Conservation (phyloP, 2,329 filamentous ascomycete genomes). For the Colletotrichum sublineola region DNA sequence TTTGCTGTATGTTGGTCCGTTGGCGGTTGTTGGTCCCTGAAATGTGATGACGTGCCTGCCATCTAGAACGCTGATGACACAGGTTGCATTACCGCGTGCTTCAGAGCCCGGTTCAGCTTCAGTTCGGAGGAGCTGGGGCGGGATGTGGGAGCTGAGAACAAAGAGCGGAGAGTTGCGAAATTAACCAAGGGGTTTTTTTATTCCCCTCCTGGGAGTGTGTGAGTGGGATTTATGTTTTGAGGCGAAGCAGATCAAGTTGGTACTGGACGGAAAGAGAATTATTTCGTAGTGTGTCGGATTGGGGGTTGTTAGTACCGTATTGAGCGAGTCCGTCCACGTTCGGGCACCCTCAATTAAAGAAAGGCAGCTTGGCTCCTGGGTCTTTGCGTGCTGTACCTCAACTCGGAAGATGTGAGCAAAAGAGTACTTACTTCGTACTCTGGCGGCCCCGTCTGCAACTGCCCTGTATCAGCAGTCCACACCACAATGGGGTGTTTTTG, state of each 20-base stretch:
- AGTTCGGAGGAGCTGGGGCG: conserved; percentile 8
- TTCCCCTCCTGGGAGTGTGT: conserved; percentile 11
- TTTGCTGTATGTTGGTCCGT: conserved; percentile 20
- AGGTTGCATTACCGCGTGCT: conserved; percentile 36
- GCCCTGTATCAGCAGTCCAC: conserved; percentile 25
- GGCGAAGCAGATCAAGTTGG: conserved; percentile 29
- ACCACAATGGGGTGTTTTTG: conserved; percentile 34
- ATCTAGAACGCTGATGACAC: conserved; percentile 33
- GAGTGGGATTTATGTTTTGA: conserved; percentile 40
- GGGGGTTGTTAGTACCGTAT: conserved; percentile 36
- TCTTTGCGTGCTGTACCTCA: neutral
- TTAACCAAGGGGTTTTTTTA: neutral
- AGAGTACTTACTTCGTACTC: neutral
- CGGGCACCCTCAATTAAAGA: conserved; percentile 33
- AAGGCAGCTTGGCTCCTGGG: conserved; percentile 31
- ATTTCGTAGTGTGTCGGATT: conserved; percentile 37
- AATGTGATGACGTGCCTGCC: conserved; percentile 29
- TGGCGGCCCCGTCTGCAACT: conserved; percentile 23
- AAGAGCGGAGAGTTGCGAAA: conserved; percentile 9
- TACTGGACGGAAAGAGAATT: conserved; percentile 34
- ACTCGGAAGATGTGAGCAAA: conserved; percentile 9
- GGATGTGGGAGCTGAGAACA: conserved; percentile 17
- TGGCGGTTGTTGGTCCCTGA: conserved; percentile 7
- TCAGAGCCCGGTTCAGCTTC: conserved; percentile 24
- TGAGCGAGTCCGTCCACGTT: conserved; percentile 21